Evolutionary conservation across 2,329 filamentous ascomycete species (phyloP), one percentile per base, ranked within the genome.

Genomic region (Leptographium flavum): DNA sequence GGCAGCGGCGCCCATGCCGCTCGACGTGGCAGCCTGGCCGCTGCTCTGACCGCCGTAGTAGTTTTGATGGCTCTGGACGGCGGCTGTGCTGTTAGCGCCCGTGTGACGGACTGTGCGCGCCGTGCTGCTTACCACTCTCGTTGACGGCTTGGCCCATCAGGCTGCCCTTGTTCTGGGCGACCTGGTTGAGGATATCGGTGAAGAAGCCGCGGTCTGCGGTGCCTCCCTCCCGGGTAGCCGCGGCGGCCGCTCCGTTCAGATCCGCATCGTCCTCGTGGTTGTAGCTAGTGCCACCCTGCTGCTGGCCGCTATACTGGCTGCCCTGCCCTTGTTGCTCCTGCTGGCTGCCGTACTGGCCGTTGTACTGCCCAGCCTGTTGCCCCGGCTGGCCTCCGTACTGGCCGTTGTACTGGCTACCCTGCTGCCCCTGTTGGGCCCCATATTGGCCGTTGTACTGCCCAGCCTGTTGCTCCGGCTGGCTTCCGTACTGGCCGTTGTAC

Each of bases 61-160:
- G 48, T 82, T 72, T 65, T 87, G 73, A 66, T 95, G 87, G 53
- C 83, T 76, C 53, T 74, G 69, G 21, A 90, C 74, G 17, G 83
- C 81, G 49, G 85, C 74, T 75, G 53, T 47, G 17, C 7, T 14
- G 30, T 33, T n/a, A 36, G 33, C 14, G 2, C 8, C 13, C n/a
- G n/a, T 15, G 37, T 11, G 35, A 10, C 28, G 5, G 13, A 30
- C n/a, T n/a, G n/a, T n/a, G n/a, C n/a, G n/a, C n/a, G n/a, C n/a
- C n/a, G n/a, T n/a, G n/a, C n/a, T n/a, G n/a, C n/a, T n/a, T 47
- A 70, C 71, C 67, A 19, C 72, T 62, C 55, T 77, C 72, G 43
- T 75, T 69, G 11, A 68, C 45, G 25, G 65, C 61, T 46, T 72
- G 65, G 31, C 66, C 54, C n/a, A 63, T 62, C 22, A 75, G 56